Percentiles rank a stretch among this genome's conserved stretches.
These are phyloP conservation scores for Bocquillonia castaneifolia DNA, from an alignment of 441 rosid species.

Conservation along the genomic window DNA sequence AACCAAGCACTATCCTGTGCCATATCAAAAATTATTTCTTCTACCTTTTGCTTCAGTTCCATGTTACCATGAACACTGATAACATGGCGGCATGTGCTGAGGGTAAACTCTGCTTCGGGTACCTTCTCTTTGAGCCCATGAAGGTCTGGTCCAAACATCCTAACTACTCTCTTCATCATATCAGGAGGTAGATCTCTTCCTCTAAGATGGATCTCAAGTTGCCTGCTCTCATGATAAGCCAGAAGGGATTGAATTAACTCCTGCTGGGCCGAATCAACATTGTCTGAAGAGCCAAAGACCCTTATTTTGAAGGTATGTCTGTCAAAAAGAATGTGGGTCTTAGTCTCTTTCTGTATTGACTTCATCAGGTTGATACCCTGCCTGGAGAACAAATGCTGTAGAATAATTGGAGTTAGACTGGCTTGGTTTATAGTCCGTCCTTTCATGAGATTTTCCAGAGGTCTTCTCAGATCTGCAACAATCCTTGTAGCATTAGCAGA, in stretches of 20 bases:
- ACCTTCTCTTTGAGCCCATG: slow-evolving; percentile 20
- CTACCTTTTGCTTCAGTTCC: slow-evolving; percentile 21
- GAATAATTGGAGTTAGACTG: slow-evolving; percentile 19
- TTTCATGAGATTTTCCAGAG: slow-evolving; percentile 27
- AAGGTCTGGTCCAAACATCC: slow-evolving; percentile 24
- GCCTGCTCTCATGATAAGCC: slow-evolving; percentile 13
- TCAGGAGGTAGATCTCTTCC: slow-evolving; percentile 16
- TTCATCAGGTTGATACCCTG: slow-evolving; percentile 20
- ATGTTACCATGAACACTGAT: slow-evolving; percentile 23
- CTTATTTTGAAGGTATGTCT: slow-evolving; percentile 13
- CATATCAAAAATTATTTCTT: slow-evolving; percentile 20
- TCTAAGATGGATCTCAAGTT: slow-evolving; percentile 22
- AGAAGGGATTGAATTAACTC: slow-evolving; percentile 23
- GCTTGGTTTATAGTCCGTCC: slow-evolving; percentile 17
- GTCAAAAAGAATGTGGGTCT: slow-evolving; percentile 24
- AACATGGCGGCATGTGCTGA: slow-evolving; percentile 21
- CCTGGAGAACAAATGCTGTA: slow-evolving; percentile 17
- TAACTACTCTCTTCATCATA: slow-evolving; percentile 25
- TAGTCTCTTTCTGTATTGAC: slow-evolving; percentile 18
- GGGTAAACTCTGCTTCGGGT: slow-evolving; percentile 19
- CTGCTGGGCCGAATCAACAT: slow-evolving; percentile 16
- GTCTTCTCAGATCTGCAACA: slow-evolving; percentile 28
- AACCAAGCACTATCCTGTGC: slow-evolving; percentile 11
- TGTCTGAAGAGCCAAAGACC: slow-evolving; percentile 22
- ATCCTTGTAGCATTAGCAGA: slow-evolving; percentile 26